Conservation (phyloP, 2,329 filamentous ascomycete genomes). For the Paraphaeosphaeria minitans region DNA sequence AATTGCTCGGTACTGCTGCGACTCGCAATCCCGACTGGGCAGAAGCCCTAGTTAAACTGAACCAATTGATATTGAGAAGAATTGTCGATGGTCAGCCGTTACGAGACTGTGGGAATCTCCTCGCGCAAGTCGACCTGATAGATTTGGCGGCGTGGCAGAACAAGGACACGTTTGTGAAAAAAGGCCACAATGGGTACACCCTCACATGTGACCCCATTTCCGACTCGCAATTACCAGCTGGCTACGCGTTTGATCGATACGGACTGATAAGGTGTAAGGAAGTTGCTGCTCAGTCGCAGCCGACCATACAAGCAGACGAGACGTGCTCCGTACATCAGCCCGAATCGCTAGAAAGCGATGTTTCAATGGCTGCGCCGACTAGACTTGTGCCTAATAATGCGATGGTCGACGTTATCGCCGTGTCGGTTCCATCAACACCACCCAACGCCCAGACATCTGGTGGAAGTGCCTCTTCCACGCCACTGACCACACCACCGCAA, state of each 20-base stretch:
- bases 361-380: neutral
- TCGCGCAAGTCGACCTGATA: slow-evolving; percentile 15
- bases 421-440: slow-evolving; percentile 1
- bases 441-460: neutral
- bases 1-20: slow-evolving; percentile 18
- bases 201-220: slow-evolving; percentile 12
- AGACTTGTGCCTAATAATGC: neutral
- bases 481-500: slow-evolving; percentile 8
- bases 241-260: slow-evolving; percentile 19
- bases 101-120: slow-evolving; percentile 12
- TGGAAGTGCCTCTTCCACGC: slow-evolving; percentile 9
- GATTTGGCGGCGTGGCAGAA: slow-evolving; percentile 12
- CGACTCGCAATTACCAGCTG: slow-evolving; percentile 15
- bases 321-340: neutral
- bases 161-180: slow-evolving; percentile 14
- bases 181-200: slow-evolving; percentile 13
- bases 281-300: slow-evolving; percentile 10
- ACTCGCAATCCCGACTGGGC: slow-evolving; percentile 17
- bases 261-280: no score
- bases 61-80: slow-evolving; percentile 20
- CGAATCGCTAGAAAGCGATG: neutral
- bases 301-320: slow-evolving; percentile 1
- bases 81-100: slow-evolving; percentile 14
- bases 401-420: no score
- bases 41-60: slow-evolving; percentile 20